phyloP scores from a whole-genome alignment of 108 stramenopile species.

The Pseudonitzschia delicatissima region DNA sequence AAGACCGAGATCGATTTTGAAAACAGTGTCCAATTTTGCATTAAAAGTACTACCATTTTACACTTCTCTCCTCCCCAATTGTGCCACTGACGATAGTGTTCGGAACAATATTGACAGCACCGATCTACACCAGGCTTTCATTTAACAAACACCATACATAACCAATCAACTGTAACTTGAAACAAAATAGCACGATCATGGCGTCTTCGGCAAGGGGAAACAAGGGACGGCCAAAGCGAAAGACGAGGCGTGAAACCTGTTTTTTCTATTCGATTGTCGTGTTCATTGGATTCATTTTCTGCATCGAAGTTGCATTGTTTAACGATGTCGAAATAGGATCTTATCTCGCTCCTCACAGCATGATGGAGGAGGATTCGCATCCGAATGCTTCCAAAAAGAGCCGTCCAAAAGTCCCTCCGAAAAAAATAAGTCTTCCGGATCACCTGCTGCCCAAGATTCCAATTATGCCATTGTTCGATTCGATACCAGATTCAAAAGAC shows the following conservation, averaged over 20 bases:
- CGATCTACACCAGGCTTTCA: too few relatives aligned
- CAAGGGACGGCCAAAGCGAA: not conserved
- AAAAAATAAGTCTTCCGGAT: conserved; percentile 23
- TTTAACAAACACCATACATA: too few relatives aligned
- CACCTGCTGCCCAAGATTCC: conserved; percentile 1
- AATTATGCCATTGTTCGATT: conserved; percentile 6
- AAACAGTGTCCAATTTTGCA: too few relatives aligned
- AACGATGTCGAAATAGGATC: not conserved
- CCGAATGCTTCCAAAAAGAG: too few relatives aligned
- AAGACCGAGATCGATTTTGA: too few relatives aligned
- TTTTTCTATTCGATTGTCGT: not conserved
- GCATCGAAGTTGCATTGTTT: conserved; percentile 3
- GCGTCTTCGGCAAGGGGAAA: too few relatives aligned
- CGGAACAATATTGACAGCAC: too few relatives aligned
- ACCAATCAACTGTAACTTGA: too few relatives aligned
- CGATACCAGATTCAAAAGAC: conserved; percentile 1
- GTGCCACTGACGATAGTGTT: too few relatives aligned
- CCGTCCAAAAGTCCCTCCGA: conserved; percentile 39
- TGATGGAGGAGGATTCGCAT: not conserved
- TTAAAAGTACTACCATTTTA: too few relatives aligned
- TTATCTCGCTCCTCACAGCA: not conserved
- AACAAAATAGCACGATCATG: too few relatives aligned
- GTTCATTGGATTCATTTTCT: not conserved
- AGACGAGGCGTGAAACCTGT: not conserved
- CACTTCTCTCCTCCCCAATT: too few relatives aligned